Percentiles rank a stretch among this genome's conserved stretches.
These are phyloP conservation scores for Acacia pycnantha DNA, from an alignment of 331 rosid species.

Conservation along the genomic window DNA sequence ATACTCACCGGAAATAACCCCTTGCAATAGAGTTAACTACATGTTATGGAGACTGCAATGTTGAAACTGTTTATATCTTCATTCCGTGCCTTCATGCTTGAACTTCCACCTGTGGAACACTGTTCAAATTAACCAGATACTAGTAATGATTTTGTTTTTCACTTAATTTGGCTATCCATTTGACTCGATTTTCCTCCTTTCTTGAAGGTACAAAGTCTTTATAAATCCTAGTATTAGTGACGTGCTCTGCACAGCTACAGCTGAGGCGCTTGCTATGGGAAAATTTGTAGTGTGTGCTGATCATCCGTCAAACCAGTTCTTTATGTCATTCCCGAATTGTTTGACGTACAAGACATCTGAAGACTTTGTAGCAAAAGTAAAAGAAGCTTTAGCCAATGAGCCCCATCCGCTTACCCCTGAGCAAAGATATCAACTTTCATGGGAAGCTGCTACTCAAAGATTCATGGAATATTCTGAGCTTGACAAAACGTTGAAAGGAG, in stretches of 20 bases:
- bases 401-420: slow-evolving; percentile 90
- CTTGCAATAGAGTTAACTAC: neutral
- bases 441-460: slow-evolving; percentile 99
- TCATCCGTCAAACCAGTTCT: slow-evolving; percentile 94
- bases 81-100: neutral
- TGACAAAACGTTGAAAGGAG: slow-evolving; percentile 49
- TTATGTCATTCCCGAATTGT: slow-evolving; percentile 92
- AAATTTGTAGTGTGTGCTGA: slow-evolving; percentile 94
- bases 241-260: slow-evolving; percentile 95
- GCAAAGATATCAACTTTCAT: slow-evolving; percentile 79
- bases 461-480: slow-evolving; percentile 87
- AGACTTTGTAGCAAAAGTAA: slow-evolving; percentile 86
- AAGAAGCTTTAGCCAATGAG: slow-evolving; percentile 79
- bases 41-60: slow-evolving; percentile 10
- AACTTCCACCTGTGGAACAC: neutral
- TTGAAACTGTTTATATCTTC: neutral
- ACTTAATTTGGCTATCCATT: neutral
- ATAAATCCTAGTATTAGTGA: slow-evolving; percentile 97
- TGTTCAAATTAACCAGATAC: neutral
- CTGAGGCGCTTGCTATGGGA: slow-evolving; percentile 99
- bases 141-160: neutral
- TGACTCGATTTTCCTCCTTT: slow-evolving; percentile 24
- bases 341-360: slow-evolving; percentile 80
- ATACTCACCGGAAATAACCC: slow-evolving; percentile 3
- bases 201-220: slow-evolving; percentile 90